Percentiles rank a stretch among this genome's conserved stretches.
These are phyloP conservation scores for Kluyveromyces nonfermentans DNA, from an alignment of 805 yeast genomes.

Conservation along the genomic window DNA sequence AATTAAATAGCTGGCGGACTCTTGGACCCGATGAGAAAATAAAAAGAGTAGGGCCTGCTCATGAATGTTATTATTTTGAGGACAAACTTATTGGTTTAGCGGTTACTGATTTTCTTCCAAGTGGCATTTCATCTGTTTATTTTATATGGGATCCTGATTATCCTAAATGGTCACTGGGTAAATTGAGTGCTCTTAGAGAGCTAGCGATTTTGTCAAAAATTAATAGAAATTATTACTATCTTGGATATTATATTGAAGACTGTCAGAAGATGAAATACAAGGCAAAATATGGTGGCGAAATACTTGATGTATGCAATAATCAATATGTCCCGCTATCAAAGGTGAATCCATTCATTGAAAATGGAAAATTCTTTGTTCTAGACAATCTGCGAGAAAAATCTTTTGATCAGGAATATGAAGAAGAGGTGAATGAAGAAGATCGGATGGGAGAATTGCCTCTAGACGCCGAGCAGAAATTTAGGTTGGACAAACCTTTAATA, in stretches of 20 bases:
- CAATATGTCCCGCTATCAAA: conserved; percentile 29
- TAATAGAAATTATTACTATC: conserved; percentile 43
- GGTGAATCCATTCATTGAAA: conserved; percentile 10
- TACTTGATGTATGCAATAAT: conserved; percentile 46
- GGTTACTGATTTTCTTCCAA: conserved; percentile 67
- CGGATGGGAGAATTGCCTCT: conserved; percentile 6
- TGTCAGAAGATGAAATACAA: conserved; percentile 81
- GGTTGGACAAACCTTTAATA: conserved; percentile 2
- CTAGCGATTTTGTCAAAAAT: conserved; percentile 40
- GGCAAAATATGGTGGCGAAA: conserved; percentile 65
- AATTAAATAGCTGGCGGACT: conserved; percentile 31
- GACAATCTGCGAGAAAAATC: conserved; percentile 3
- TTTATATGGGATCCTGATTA: conserved; percentile 83
- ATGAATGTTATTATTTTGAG: conserved; percentile 67
- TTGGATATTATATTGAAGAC: conserved; percentile 75
- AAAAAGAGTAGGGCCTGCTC: conserved; percentile 49
- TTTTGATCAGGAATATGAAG: conserved; percentile 3
- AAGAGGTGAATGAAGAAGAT: conserved; percentile 1
- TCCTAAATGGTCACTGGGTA: conserved; percentile 63
- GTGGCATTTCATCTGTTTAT: conserved; percentile 73
- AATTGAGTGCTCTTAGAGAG: conserved; percentile 66
- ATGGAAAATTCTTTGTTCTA: conserved; percentile 21
- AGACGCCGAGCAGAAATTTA: conserved; percentile 6
- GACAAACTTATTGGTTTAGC: conserved; percentile 62
- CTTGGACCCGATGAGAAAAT: conserved; percentile 13